These are phyloP conservation scores for Jamesozyma lodderae DNA, from an alignment of 805 yeast species.

Conservation along the genomic window DNA sequence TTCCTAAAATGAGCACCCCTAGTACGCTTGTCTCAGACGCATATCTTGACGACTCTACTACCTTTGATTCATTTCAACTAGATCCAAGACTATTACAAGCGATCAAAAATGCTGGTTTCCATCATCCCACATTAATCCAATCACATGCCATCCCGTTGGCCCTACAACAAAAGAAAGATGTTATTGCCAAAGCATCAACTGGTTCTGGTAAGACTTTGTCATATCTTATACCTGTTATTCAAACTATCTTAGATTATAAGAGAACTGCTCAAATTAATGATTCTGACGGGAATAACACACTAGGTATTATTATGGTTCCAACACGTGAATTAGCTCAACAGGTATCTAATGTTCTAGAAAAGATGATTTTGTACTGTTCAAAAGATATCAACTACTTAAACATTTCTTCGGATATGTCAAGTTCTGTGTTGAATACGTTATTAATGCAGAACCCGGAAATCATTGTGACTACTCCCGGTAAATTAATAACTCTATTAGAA, in stretches of 20 bases:
- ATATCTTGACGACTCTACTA: constrained; percentile 58
- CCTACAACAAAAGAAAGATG: constrained; percentile 79
- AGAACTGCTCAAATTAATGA: constrained; percentile 19
- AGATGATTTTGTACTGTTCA: constrained; percentile 62
- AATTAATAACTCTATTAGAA: constrained; percentile 49
- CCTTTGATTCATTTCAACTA: constrained; percentile 68
- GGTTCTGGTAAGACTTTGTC: constrained; percentile 97
- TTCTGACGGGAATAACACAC: constrained; percentile 25
- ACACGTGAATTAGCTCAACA: constrained; percentile 88
- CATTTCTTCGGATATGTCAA: constrained; percentile 52
- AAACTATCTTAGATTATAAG: constrained; percentile 49
- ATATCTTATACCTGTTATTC: constrained; percentile 78
- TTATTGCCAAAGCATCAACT: constrained; percentile 87
- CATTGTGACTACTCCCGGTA: constrained; percentile 79
- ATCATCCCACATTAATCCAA: constrained; percentile 84
- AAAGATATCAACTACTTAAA: constrained; percentile 57
- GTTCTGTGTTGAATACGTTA: constrained; percentile 60
- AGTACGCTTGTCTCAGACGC: constrained; percentile 50
- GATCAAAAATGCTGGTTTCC: constrained; percentile 66
- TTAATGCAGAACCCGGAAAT: constrained; percentile 71
- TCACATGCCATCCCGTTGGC: constrained; percentile 89
- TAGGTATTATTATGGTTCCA: constrained; percentile 77
- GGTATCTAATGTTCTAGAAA: constrained; percentile 60
- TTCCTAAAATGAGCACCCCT: constrained; percentile 1
- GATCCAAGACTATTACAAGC: constrained; percentile 85